Percentiles rank a stretch among this genome's conserved stretches.
Conservation (phyloP, 1,284 basidiomycete species). For the Pascua guehoae region DNA sequence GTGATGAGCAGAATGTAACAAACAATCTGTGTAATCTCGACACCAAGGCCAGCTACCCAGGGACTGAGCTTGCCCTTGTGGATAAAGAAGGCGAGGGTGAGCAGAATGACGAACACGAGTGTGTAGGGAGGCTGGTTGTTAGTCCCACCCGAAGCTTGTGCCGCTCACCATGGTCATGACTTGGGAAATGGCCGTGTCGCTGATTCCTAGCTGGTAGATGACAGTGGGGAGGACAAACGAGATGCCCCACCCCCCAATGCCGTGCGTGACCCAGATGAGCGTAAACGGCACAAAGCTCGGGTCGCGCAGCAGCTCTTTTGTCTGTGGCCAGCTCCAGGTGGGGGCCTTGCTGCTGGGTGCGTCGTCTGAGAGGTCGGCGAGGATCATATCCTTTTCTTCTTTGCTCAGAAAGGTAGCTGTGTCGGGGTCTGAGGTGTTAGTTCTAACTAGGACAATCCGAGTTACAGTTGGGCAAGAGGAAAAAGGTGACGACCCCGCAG, state of each 20-base stretch:
- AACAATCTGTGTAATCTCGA: conserved; percentile 5
- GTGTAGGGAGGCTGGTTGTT: conserved; percentile 16
- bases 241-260: conserved; percentile 14
- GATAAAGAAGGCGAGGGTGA: conserved; percentile 4
- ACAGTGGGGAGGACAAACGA: conserved; percentile 11
- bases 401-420: conserved; percentile 3
- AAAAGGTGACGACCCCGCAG: conserved; percentile 48
- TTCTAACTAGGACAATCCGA: too few relatives aligned
- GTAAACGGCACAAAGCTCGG: conserved; percentile 5
- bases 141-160: too few relatives aligned
- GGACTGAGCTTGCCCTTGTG: conserved; percentile 1
- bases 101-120: conserved; percentile 12
- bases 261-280: conserved; percentile 14
- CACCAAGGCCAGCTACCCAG: not conserved
- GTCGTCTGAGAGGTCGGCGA: conserved; percentile 2
- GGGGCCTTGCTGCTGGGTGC: conserved; percentile 4
- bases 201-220: conserved; percentile 10
- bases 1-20: conserved; percentile 10
- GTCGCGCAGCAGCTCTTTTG: not conserved
- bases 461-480: conserved; percentile 51
- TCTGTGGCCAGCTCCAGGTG: too few relatives aligned
- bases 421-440: conserved; percentile 11
- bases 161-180: conserved; percentile 17
- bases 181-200: conserved; percentile 9
- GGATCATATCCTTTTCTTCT: not conserved